Evolutionary conservation across 768 basidiomycete species (phyloP).

Genomic region (Hericium coralloides): DNA sequence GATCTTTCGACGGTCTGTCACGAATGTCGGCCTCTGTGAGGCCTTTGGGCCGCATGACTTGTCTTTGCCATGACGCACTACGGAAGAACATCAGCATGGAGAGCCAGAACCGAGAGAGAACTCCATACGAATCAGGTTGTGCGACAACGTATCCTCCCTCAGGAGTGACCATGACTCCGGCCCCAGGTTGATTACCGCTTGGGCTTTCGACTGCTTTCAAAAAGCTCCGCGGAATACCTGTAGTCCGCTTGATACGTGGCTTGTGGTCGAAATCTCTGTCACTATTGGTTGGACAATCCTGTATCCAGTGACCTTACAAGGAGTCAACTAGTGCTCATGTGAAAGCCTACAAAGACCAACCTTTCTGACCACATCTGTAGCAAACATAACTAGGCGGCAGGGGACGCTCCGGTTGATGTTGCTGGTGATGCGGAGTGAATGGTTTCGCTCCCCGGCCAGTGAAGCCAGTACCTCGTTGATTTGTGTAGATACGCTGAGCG

Average conservation of each 20-base stretch:
- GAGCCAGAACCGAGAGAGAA: background rate
- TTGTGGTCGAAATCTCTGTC: constrained; percentile 91
- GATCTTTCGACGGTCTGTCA: constrained; percentile 73
- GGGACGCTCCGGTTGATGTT: constrained; percentile 56
- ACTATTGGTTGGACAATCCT: constrained; percentile 96
- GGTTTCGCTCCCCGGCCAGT: constrained; percentile 45
- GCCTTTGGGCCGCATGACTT: constrained; percentile 69
- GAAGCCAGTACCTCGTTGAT: constrained; percentile 57
- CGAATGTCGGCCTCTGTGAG: constrained; percentile 85
- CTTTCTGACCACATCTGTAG: constrained; percentile 97
- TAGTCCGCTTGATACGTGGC: constrained; percentile 94
- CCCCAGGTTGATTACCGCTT: constrained; percentile 54
- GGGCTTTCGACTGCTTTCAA: constrained; percentile 93
- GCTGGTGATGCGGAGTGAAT: constrained; percentile 38
- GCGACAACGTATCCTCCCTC: constrained; percentile 98
- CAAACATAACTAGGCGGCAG: constrained; percentile 95
- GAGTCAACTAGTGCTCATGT: background rate
- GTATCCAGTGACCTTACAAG: constrained; percentile 91
- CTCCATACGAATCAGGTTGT: constrained; percentile 85
- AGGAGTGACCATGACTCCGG: constrained; percentile 96
- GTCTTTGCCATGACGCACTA: constrained; percentile 93
- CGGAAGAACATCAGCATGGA: background rate
- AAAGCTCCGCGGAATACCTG: constrained; percentile 97
- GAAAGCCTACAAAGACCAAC: constrained; percentile 28
- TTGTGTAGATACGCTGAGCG: constrained; percentile 59